A percentile compares a stretch with the other conserved stretches of the same genome.
phyloP scores from a whole-genome alignment of 2,329 filamentous ascomycete species.

The Thermoascus crustaceus region DNA sequence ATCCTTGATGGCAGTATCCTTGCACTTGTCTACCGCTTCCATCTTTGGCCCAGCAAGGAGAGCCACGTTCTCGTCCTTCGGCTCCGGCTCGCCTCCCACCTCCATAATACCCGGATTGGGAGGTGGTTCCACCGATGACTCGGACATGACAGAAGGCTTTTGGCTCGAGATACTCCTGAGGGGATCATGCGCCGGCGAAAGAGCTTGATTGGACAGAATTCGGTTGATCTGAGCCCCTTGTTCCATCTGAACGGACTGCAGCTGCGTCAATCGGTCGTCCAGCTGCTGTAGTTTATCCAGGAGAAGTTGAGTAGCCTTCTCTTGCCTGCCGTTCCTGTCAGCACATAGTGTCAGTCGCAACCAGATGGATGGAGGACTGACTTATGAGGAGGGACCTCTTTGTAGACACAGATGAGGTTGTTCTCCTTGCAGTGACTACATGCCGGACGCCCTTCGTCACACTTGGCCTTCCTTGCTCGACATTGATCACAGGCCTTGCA shows the following conservation, averaged over 20 bases:
- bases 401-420: slow-evolving; percentile 73
- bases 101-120: not conserved
- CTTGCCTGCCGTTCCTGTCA: slow-evolving; percentile 22
- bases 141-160: not conserved
- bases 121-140: not conserved
- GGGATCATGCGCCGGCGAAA: not conserved
- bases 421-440: slow-evolving; percentile 85
- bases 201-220: not conserved
- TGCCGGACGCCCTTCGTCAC: slow-evolving; percentile 75
- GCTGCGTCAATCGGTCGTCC: slow-evolving; percentile 18
- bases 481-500: slow-evolving; percentile 91
- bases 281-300: slow-evolving; percentile 26
- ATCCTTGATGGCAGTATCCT: not conserved
- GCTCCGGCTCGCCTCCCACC: not conserved
- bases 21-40: not conserved
- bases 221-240: slow-evolving; percentile 6
- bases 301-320: slow-evolving; percentile 32
- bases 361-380: slow-evolving; percentile 40
- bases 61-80: not conserved
- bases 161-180: not conserved
- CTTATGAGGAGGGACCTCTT: slow-evolving; percentile 87
- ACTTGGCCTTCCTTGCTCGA: slow-evolving; percentile 80
- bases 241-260: slow-evolving; percentile 14
- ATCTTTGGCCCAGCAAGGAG: not conserved
- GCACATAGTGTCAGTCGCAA: not conserved